Evolutionary conservation across 257 asterid species (phyloP), one percentile per base, ranked within the genome.

Genomic region (Solanum ossicruentum): DNA sequence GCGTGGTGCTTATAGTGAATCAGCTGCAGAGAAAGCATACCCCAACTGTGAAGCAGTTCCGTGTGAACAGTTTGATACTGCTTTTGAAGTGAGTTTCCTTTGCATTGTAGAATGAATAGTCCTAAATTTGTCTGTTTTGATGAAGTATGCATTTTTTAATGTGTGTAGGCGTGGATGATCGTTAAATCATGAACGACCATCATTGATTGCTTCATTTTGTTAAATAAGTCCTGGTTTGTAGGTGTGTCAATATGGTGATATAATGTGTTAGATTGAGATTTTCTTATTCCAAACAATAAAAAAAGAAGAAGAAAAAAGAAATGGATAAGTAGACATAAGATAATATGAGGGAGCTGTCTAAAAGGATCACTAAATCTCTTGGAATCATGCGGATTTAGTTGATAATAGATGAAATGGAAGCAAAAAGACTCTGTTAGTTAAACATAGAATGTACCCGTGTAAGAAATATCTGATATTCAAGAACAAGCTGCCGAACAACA

Each of bases 11-110:
- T 95, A 90, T 85, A 95, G 99, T 81, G 99, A 97, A 87, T 92
- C 97, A 81, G 99, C 99, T 12, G 98, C 99, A 21, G 94, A 92
- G 91, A 97, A 97, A 94, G 99, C 98, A 11, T 95, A 97, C 87
- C 99, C 98, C 13, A 95, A 94, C 88, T 97, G 99, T 41, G 99
- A 97, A 93, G 92, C 99, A 81, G 99, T 97, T 86, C 98, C 98
- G 0, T 96, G 98, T 56, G 99, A 97, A 88, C 99, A 95, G 87
- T 97, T 97, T 83, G 99, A 97, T 85, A 92, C 98, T 1, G 95
- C 99, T 72, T 97, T 97, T 87, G 97, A 95, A 85, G 99, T 95
- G 73, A 92, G 93, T 87, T 75, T 57, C 75, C 81, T 20, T 9
- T 49, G 10, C 54, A 20, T 69, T 79, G 18, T 26, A 26, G 6